A percentile compares a stretch with the other conserved stretches of the same genome.
Conservation (phyloP, 257 asterid species). For the Catharanthus roseus region DNA sequence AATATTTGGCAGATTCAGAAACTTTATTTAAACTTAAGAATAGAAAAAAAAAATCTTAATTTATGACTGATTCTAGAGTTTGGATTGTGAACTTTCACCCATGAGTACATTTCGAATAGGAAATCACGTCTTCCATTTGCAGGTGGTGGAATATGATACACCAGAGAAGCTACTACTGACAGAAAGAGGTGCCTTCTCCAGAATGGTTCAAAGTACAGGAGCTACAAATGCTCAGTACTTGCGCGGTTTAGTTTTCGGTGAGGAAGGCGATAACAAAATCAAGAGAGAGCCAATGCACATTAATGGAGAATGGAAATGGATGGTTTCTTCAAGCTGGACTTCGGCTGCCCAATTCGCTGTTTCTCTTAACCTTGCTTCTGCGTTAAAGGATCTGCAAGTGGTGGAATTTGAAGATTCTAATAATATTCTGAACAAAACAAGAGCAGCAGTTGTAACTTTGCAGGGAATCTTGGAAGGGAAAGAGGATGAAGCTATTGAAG, state of each 20-base stretch:
- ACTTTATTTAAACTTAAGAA: neutral
- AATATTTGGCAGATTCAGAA: neutral
- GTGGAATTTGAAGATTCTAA: constrained; percentile 26
- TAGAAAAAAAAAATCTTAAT: neutral
- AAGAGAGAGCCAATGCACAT: constrained; percentile 10
- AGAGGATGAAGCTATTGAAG: constrained; percentile 45
- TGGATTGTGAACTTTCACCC: neutral
- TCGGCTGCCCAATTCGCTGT: constrained; percentile 32
- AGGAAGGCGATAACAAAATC: constrained; percentile 6
- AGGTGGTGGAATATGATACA: constrained; percentile 79
- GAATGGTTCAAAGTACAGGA: constrained; percentile 96
- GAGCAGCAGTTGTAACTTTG: constrained; percentile 48
- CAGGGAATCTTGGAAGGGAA: constrained; percentile 56
- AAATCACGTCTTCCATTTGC: constrained; percentile 9
- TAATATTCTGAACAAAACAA: constrained; percentile 40
- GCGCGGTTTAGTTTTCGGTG: constrained; percentile 60
- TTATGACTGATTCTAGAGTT: neutral
- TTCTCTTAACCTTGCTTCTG: constrained; percentile 33
- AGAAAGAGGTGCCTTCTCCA: constrained; percentile 79
- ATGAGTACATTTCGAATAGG: neutral
- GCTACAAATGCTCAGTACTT: constrained; percentile 86
- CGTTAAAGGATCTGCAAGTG: constrained; percentile 38
- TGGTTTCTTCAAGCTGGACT: constrained; percentile 40
- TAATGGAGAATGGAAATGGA: constrained; percentile 36
- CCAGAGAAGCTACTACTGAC: constrained; percentile 64